These are phyloP conservation scores for Malassezia restricta DNA, from an alignment of 1,284 basidiomycete species.

Conservation along the genomic window DNA sequence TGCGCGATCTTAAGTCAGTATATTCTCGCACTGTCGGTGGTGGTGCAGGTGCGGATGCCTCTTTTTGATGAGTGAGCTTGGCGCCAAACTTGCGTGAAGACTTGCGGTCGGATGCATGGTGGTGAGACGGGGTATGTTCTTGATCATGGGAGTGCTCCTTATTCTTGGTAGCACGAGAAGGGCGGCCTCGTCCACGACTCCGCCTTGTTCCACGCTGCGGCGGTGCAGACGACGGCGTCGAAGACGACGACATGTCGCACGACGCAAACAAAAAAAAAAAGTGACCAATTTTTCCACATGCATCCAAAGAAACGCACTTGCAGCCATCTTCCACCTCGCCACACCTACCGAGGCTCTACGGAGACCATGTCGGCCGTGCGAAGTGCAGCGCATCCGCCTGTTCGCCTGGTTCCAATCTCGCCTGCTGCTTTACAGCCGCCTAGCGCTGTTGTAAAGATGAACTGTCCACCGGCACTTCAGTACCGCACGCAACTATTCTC, in stretches of 20 bases:
- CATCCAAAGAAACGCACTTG: too few relatives aligned
- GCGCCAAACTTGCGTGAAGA: slow-evolving; percentile 4
- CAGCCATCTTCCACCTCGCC: too few relatives aligned
- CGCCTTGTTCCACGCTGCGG: background rate
- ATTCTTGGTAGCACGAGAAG: too few relatives aligned
- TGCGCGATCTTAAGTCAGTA: slow-evolving; percentile 36
- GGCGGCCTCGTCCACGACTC: too few relatives aligned
- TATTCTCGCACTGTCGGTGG: slow-evolving; percentile 17
- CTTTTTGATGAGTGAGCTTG: background rate
- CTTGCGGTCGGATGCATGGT: background rate
- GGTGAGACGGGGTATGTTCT: too few relatives aligned
- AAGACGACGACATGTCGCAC: background rate
- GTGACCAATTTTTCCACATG: background rate
- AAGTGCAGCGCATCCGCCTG: background rate
- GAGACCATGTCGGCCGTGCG: too few relatives aligned
- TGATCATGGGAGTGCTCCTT: too few relatives aligned
- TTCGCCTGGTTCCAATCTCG: background rate
- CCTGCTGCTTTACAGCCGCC: slow-evolving; percentile 8
- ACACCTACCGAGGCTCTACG: too few relatives aligned
- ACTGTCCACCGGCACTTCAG: background rate
- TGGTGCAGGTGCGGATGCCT: background rate
- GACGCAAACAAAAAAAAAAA: background rate
- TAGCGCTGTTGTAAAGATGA: background rate
- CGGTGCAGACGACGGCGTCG: background rate
- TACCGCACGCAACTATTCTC: slow-evolving; percentile 3